Evolutionary conservation across 495 filamentous ascomycete genomes (phyloP).

Genomic region (Trichoderma gamsii): DNA sequence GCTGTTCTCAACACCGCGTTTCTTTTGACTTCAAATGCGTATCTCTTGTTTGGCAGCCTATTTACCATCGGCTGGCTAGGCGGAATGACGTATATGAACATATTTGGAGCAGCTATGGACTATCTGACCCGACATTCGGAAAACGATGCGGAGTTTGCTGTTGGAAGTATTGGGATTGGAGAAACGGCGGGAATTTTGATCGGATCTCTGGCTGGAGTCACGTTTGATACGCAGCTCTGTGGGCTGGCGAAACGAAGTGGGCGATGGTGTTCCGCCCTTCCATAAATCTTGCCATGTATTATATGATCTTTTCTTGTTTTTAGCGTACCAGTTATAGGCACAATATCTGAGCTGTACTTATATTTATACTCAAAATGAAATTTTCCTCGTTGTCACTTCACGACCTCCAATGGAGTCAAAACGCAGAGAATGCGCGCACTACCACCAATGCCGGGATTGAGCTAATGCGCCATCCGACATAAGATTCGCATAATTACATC

Average conservation of each 20-base stretch:
- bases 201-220: background rate
- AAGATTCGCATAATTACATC: too few relatives aligned
- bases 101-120: background rate
- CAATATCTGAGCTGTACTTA: too few relatives aligned
- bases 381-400: too few relatives aligned
- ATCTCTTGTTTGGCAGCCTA: background rate
- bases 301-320: too few relatives aligned
- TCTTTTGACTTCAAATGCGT: background rate
- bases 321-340: too few relatives aligned
- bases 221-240: background rate
- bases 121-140: background rate
- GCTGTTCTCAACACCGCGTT: background rate
- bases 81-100: background rate
- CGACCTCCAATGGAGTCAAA: too few relatives aligned
- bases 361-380: too few relatives aligned
- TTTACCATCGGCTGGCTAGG: background rate
- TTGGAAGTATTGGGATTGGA: background rate
- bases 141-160: background rate
- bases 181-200: background rate
- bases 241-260: slow-evolving; percentile 1
- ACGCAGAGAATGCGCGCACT: too few relatives aligned
- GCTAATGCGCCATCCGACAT: too few relatives aligned
- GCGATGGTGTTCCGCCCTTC: background rate
- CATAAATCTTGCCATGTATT: background rate
- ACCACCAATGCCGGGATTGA: too few relatives aligned